phyloP scores from a whole-genome alignment of 2,329 filamentous ascomycete genomes.

The Ophiobolus disseminans region DNA sequence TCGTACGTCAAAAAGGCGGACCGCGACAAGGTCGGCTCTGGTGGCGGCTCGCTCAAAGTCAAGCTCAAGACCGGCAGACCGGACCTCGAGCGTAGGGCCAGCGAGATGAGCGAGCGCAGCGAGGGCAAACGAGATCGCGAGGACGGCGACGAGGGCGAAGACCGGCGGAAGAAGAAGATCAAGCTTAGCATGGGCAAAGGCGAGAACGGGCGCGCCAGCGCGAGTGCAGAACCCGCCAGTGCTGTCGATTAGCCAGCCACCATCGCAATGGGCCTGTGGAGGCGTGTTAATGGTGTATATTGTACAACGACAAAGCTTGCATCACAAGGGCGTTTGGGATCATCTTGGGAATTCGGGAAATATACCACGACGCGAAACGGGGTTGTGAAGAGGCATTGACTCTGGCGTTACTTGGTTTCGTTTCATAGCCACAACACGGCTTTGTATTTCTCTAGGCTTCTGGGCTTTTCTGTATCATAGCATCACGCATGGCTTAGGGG shows the following conservation, averaged over 20 bases:
- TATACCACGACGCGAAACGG: background rate
- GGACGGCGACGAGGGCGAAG: slow-evolving; percentile 36
- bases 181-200: slow-evolving; percentile 40
- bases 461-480: background rate
- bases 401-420: background rate
- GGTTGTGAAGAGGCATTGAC: background rate
- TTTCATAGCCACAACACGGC: too few relatives aligned
- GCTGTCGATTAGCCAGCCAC: background rate
- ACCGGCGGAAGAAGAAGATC: slow-evolving; percentile 47
- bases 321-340: background rate
- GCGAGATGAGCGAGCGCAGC: slow-evolving; percentile 36
- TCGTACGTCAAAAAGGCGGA: slow-evolving; percentile 51
- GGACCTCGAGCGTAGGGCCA: slow-evolving; percentile 38
- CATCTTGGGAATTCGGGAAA: background rate
- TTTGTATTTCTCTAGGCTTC: background rate
- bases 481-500: too few relatives aligned
- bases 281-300: background rate
- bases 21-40: slow-evolving; percentile 33
- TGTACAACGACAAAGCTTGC: background rate
- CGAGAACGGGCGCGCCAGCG: slow-evolving; percentile 18
- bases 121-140: slow-evolving; percentile 47
- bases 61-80: slow-evolving; percentile 42
- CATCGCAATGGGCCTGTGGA: background rate
- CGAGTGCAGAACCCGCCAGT: slow-evolving; percentile 18
- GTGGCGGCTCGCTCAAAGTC: slow-evolving; percentile 36